phyloP scores from a whole-genome alignment of 2,329 filamentous ascomycete species.

The Phyllachora maydis region DNA sequence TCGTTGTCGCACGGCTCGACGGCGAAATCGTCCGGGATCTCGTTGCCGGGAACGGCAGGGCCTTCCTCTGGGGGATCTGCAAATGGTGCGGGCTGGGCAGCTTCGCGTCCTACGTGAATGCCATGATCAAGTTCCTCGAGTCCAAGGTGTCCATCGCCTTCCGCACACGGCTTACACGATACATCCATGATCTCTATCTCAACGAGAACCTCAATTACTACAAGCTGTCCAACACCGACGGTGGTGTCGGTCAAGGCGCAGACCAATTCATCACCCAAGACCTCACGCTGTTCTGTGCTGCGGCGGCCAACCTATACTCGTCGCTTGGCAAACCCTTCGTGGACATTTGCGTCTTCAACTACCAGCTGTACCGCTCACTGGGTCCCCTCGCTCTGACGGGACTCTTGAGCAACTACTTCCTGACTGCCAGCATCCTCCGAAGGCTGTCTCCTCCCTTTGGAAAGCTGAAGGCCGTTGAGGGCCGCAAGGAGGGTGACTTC shows the following conservation, averaged over 20 bases:
- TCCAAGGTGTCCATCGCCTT: conserved; percentile 98
- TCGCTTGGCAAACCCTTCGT: conserved; percentile 94
- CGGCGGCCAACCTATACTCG: conserved; percentile 83
- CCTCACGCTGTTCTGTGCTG: conserved; percentile 82
- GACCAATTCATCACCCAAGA: conserved; percentile 98
- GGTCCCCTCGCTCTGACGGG: conserved; percentile 75
- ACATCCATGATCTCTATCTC: conserved; percentile 92
- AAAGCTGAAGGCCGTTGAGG: conserved; percentile 90
- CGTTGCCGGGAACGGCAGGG: conserved; percentile 80
- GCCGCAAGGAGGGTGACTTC: conserved; percentile 88
- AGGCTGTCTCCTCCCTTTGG: conserved; percentile 87
- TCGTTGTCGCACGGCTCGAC: conserved; percentile 81
- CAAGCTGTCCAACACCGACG: conserved; percentile 81
- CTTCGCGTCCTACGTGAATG: conserved; percentile 90
- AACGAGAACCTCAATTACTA: conserved; percentile 94
- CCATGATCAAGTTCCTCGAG: conserved; percentile 97
- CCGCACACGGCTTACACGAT: conserved; percentile 79
- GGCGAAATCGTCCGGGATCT: conserved; percentile 92
- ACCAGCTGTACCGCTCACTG: conserved; percentile 80
- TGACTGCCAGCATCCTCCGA: conserved; percentile 77
- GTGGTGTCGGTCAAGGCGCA: conserved; percentile 74
- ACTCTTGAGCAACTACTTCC: conserved; percentile 78
- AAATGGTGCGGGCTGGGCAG: conserved; percentile 95
- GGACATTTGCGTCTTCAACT: conserved; percentile 96
- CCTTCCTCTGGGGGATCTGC: conserved; percentile 69